Base-by-base conservation (phyloP, 2,329 filamentous ascomycete species). In the Aspergillus thermomutatus region DNA sequence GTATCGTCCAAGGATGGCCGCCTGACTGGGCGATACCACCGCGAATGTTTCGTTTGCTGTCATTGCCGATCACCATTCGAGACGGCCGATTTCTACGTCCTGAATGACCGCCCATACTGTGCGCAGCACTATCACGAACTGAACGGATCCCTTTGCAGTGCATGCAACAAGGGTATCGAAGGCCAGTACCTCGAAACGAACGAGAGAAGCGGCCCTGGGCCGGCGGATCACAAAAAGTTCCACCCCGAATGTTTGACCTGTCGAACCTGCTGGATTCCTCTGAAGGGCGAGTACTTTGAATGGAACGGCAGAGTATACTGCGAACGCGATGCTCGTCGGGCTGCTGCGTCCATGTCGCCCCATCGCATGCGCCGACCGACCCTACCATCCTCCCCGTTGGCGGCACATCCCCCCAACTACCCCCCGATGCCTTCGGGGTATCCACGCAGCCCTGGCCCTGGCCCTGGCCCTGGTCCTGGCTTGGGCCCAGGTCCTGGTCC, bases 1-100 rank as follows among this genome's bases (percentile, higher is more conserved):
- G 87, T 99, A 56, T 96, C 93, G 34, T 96, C 92, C 14, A 92
- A 92, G 0, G 94, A 97, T 66, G 94, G 94, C 17, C 87, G 92
- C 25, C 80, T 99, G 25, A 96, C 91, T 0, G 94, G 94, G 9
- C 88, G 92, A 61, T 99, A 96, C 73, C 94, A 99, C 80, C 96
- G 95, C 73, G 84, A 88, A 4, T 99, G 93, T 73, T 97, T 99
- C 70, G 90, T 93, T 10, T 99, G 94, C 80, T 84, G 86, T 4
- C 92, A 89, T 1, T 99, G 94, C 77, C 80, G 81, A 10, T 82
- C 87, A 53, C 88, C 92, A 0, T 99, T 97, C 69, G 80, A 87
- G 21, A 96, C 92, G 0, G 84, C 91, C 1, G 92, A 94, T 57
- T 97, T 97, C 67, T 99, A 99, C 71, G 92, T 99, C 10, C 84